phyloP scores from a whole-genome alignment of 441 rosid genomes.

The Melastoma candidum region DNA sequence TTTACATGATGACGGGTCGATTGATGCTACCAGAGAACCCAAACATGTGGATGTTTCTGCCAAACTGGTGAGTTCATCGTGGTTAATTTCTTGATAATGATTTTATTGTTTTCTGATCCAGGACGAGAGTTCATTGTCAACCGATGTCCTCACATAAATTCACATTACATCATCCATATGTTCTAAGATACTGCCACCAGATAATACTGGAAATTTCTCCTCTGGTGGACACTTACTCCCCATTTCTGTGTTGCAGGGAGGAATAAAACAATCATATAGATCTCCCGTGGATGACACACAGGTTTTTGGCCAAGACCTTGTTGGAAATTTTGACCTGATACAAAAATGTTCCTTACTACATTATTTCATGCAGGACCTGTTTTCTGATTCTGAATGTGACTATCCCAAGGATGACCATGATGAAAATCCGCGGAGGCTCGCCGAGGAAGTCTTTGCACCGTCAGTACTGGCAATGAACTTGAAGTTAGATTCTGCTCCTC shows the following conservation, averaged over 20 bases:
- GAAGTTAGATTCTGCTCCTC: slow-evolving; percentile 53
- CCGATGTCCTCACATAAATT: background rate
- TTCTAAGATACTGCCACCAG: slow-evolving; percentile 22
- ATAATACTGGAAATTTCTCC: too few relatives aligned
- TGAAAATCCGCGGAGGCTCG: slow-evolving; percentile 42
- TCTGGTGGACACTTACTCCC: too few relatives aligned
- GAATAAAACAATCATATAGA: slow-evolving; percentile 29
- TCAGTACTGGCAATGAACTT: slow-evolving; percentile 57
- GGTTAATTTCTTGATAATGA: background rate
- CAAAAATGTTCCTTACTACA: slow-evolving; percentile 6
- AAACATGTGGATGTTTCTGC: slow-evolving; percentile 12
- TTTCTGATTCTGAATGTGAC: slow-evolving; percentile 37
- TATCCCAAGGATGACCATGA: slow-evolving; percentile 36
- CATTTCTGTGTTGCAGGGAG: slow-evolving; percentile 15
- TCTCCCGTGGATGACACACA: slow-evolving; percentile 48
- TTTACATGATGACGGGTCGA: slow-evolving; percentile 11
- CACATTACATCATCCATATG: background rate
- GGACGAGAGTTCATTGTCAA: background rate
- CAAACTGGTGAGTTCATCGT: background rate
- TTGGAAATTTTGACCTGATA: slow-evolving; percentile 4
- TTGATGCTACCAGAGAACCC: slow-evolving; percentile 18
- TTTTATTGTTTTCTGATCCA: background rate
- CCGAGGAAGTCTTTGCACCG: slow-evolving; percentile 64
- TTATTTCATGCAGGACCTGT: slow-evolving; percentile 37
- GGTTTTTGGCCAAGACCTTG: slow-evolving; percentile 24